Percentiles rank a stretch among this genome's conserved stretches.
Evolutionary conservation across 1,284 basidiomycete genomes (phyloP).

Genomic region (Lignosus rhinocerotis): DNA sequence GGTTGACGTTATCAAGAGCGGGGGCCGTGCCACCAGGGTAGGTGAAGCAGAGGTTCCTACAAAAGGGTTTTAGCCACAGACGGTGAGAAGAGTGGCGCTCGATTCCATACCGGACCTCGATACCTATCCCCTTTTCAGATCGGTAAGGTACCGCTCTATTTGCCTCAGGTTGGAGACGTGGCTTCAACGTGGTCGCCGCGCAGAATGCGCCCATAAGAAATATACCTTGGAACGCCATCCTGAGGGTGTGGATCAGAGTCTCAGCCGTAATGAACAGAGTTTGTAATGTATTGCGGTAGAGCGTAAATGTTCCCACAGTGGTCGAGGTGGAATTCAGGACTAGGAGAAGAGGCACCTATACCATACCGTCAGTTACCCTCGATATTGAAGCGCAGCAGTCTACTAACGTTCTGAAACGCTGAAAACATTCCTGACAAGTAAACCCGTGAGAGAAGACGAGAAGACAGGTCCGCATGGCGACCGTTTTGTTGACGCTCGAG

Average conservation of each 20-base stretch:
- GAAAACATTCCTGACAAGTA: slow-evolving; percentile 63
- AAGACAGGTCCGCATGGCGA: slow-evolving; percentile 16
- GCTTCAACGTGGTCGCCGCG: slow-evolving; percentile 68
- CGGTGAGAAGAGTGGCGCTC: not conserved
- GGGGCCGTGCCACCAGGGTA: slow-evolving; percentile 72
- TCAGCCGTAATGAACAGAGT: slow-evolving; percentile 64
- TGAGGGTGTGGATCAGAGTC: slow-evolving; percentile 58
- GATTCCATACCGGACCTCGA: slow-evolving; percentile 60
- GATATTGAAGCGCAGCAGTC: not conserved
- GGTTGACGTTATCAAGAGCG: slow-evolving; percentile 65
- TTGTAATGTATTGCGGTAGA: slow-evolving; percentile 77
- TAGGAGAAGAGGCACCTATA: slow-evolving; percentile 69
- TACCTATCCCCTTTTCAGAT: slow-evolving; percentile 57
- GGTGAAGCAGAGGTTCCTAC: slow-evolving; percentile 69
- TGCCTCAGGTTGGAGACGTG: slow-evolving; percentile 59
- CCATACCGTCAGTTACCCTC: not conserved
- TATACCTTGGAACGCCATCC: slow-evolving; percentile 75
- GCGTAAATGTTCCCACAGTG: slow-evolving; percentile 72
- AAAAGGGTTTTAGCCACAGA: slow-evolving; percentile 2
- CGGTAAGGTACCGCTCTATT: slow-evolving; percentile 51
- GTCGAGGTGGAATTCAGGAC: slow-evolving; percentile 70
- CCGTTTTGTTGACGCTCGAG: slow-evolving; percentile 43
- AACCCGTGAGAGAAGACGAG: slow-evolving; percentile 49
- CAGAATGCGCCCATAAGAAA: slow-evolving; percentile 84
- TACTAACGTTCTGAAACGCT: slow-evolving; percentile 63